Evolutionary conservation across 106 monocot genomes (phyloP).

Genomic region (Ottelia alismoides): DNA sequence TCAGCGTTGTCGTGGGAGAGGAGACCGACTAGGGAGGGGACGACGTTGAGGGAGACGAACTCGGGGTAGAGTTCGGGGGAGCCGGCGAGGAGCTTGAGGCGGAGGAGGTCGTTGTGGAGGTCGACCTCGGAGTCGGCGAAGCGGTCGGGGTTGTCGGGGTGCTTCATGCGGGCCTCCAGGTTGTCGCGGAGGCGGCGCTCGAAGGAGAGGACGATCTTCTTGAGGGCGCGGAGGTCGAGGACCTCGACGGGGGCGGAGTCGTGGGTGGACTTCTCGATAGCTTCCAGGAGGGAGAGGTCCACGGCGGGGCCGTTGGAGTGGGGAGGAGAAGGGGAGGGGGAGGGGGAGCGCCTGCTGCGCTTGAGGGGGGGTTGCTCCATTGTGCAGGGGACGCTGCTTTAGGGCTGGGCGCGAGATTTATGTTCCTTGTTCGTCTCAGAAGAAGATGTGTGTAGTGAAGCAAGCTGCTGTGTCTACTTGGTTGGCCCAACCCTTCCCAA

Average conservation of each 20-base stretch:
- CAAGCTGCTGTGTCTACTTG: too few species aligned
- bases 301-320: too few species aligned
- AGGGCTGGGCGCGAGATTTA: too few species aligned
- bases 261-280: conserved; percentile 48
- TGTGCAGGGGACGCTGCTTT: too few species aligned
- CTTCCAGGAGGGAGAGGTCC: conserved; percentile 86
- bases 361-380: too few species aligned
- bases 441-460: too few species aligned
- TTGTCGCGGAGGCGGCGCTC: conserved; percentile 94
- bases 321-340: too few species aligned
- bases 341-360: too few species aligned
- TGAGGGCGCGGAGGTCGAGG: conserved; percentile 65
- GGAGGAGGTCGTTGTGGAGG: conserved; percentile 72
- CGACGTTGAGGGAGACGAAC: conserved; percentile 60
- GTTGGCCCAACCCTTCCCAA: too few species aligned
- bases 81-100: conserved; percentile 69
- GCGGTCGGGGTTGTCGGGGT: conserved; percentile 66
- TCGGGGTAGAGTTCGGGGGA: conserved; percentile 86
- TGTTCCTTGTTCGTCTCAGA: too few species aligned
- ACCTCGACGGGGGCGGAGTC: conserved; percentile 40
- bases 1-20: conserved; percentile 82
- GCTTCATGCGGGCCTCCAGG: conserved; percentile 85
- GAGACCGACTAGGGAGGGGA: conserved; percentile 57
- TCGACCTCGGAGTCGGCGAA: conserved; percentile 98
- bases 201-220: conserved; percentile 86